Evolutionary conservation across 805 yeast species (phyloP), one percentile per base, ranked within the genome.

Genomic region (Schwanniomyces pseudopolymorphus): DNA sequence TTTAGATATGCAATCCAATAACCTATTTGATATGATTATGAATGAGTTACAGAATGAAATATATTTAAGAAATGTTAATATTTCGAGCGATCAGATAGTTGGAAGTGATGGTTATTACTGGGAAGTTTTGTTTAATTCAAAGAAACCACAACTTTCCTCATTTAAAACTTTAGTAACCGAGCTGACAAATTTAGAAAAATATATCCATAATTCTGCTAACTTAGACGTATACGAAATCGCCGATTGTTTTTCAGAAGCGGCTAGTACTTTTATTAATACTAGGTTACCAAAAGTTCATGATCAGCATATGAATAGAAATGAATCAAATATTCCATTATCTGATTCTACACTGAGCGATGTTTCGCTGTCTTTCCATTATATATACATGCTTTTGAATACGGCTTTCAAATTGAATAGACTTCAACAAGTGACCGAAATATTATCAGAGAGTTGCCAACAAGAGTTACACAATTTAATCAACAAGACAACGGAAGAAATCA

Each of bases 11-110:
- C 90, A 84, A 51, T 75, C 79, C 13, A 80, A 79, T 47, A 75
- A 78, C 36, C 67, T 91, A 24, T 84, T 85, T 56, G 89, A 84
- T 40, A 79, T 80, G 51, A 70, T 91, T 16, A 70, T 87, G n/a
- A 96, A 87, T 51, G 96, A 90, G 57, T 67, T 89, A 36, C 83
- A 81, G 48, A 77, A 75, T 40, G 84, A 87, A 46, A 69, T 87
- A n/a, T 88, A 84, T 56, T 69, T 85, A 36, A 82, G 80, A 54
- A 51, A 52, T 39, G 46, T 52, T 0, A 35, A 47, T 6, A 39
- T 21, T 5, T 26, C 48, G 7, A 33, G 36, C 26, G 46, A 40
- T 13, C 35, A 43, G 40, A 38, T 45, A 31, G 43, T 38, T 35
- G 50, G 35, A 33, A 52, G 36, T 48, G 51, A 43, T 8, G 20